These are phyloP conservation scores for Conticribra guillardii DNA, from an alignment of 108 stramenopile genomes.

Conservation along the genomic window DNA sequence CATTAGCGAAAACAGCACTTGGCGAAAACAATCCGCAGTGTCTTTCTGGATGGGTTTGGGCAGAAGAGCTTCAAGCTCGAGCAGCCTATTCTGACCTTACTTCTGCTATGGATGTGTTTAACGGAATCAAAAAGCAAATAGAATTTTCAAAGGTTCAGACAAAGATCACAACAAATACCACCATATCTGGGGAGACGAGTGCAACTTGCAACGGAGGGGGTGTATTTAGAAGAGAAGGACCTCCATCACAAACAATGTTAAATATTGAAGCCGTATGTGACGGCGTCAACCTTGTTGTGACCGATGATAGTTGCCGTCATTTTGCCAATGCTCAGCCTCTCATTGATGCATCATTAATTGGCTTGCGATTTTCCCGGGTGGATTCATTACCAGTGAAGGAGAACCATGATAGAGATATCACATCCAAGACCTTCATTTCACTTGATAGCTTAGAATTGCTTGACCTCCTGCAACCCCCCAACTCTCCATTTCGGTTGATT, in stretches of 20 bases:
- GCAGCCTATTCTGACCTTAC: slow-evolving; percentile 71
- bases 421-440: slow-evolving; percentile 6
- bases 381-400: neutral
- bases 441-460: slow-evolving; percentile 47
- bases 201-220: too few relatives aligned
- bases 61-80: slow-evolving; percentile 56
- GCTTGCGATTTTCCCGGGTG: slow-evolving; percentile 12
- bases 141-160: neutral
- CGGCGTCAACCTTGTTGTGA: slow-evolving; percentile 59
- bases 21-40: neutral
- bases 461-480: slow-evolving; percentile 58
- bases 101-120: slow-evolving; percentile 59
- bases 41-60: slow-evolving; percentile 24
- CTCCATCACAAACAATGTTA: too few relatives aligned
- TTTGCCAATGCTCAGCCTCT: slow-evolving; percentile 52
- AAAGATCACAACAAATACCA: too few relatives aligned
- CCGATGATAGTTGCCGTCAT: slow-evolving; percentile 75
- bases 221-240: too few relatives aligned
- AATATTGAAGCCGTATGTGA: slow-evolving; percentile 19
- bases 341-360: slow-evolving; percentile 6
- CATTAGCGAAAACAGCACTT: neutral
- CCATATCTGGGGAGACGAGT: too few relatives aligned
- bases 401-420: neutral
- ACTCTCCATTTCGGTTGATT: slow-evolving; percentile 64
- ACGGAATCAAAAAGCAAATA: neutral